A percentile compares a stretch with the other conserved stretches of the same genome.
Conservation (phyloP, 1,139 yeast genomes). For the Yamadazyma dendronema region DNA sequence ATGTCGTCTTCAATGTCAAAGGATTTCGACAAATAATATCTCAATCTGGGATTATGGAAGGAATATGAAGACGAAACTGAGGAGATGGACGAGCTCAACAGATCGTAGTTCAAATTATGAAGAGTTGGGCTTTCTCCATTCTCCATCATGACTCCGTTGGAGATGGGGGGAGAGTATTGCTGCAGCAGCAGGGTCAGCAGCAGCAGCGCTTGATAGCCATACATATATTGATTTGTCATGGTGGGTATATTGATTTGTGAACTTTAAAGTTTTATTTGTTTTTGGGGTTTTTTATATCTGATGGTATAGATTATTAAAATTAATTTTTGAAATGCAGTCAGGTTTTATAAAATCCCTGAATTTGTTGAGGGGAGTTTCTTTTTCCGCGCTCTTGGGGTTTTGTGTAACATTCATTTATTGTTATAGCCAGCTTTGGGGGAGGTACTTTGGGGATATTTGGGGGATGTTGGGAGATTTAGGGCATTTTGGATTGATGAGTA, state of each 20-base stretch:
- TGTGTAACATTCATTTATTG: conserved; percentile 1
- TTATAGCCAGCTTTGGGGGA: conserved; percentile 3
- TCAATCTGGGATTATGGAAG: conserved; percentile 42
- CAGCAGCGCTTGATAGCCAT: conserved; percentile 22
- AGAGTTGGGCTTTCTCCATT: conserved; percentile 29
- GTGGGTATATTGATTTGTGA: too few species aligned
- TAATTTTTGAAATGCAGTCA: background rate
- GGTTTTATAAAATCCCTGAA: conserved; percentile 7
- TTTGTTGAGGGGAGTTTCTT: conserved; percentile 4
- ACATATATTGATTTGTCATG: conserved; percentile 30
- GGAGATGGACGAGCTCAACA: conserved; percentile 19
- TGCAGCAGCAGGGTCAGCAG: conserved; percentile 20
- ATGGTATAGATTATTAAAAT: too few species aligned
- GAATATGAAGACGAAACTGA: conserved; percentile 29
- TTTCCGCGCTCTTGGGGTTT: conserved; percentile 6
- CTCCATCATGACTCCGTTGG: conserved; percentile 13
- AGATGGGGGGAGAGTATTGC: conserved; percentile 35
- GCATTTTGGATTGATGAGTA: too few species aligned
- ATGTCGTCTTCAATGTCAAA: conserved; percentile 65
- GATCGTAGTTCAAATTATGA: conserved; percentile 18
- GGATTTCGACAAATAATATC: conserved; percentile 53
- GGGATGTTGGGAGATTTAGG: too few species aligned
- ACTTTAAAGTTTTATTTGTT: background rate
- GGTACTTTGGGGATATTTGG: too few species aligned
- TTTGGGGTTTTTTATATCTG: background rate